Conservation (phyloP, 805 yeast species). For the Phaffomyces opuntiae region DNA sequence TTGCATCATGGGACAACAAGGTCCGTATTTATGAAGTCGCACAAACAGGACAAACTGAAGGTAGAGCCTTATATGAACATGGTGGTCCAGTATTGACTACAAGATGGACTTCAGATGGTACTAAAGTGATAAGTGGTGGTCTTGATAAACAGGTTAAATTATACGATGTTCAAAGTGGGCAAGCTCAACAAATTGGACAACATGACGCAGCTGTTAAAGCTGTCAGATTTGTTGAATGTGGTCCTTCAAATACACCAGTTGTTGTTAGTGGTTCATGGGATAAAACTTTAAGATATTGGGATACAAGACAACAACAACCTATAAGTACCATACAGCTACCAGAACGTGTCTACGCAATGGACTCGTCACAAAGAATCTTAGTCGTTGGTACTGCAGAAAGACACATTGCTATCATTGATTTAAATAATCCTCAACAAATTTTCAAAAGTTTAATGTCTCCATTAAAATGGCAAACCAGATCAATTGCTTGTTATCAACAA, state of each 20-base stretch:
- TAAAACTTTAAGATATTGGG: conserved; percentile 92
- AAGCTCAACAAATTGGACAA: conserved; percentile 73
- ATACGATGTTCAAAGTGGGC: conserved; percentile 78
- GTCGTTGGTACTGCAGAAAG: conserved; percentile 95
- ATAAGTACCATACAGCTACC: conserved; percentile 77
- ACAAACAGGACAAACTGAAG: conserved; percentile 70
- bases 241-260: conserved; percentile 70
- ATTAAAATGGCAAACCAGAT: conserved; percentile 82
- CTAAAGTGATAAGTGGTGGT: conserved; percentile 83
- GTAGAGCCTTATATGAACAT: conserved; percentile 85
- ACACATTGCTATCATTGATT: conserved; percentile 68
- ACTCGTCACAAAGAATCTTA: conserved; percentile 66
- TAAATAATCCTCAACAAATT: conserved; percentile 76
- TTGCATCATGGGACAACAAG: conserved; percentile 91
- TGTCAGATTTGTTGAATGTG: conserved; percentile 75
- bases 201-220: conserved; percentile 77
- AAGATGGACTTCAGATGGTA: conserved; percentile 82
- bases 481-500: conserved; percentile 77
- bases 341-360: conserved; percentile 89
- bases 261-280: conserved; percentile 96
- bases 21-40: conserved; percentile 87
- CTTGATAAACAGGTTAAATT: conserved; percentile 82
- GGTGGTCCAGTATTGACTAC: conserved; percentile 80
- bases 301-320: conserved; percentile 77
- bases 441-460: conserved; percentile 72